Conservation (phyloP, 2,329 filamentous ascomycete genomes). For the Penicillium italicum region DNA sequence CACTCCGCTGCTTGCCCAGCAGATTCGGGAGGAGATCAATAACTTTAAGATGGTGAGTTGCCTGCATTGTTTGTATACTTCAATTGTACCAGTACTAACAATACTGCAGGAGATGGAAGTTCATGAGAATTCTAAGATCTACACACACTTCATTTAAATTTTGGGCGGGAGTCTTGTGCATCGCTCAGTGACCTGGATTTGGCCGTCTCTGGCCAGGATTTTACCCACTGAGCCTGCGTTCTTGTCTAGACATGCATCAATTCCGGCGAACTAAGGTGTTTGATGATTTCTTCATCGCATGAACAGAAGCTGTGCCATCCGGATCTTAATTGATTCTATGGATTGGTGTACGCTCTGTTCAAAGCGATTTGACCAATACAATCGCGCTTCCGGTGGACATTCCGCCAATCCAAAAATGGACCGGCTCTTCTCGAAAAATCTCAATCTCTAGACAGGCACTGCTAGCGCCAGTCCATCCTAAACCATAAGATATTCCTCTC, state of each 20-base stretch:
- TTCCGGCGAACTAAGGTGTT: slow-evolving; percentile 23
- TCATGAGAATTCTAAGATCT: slow-evolving; percentile 96
- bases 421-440: slow-evolving; percentile 14
- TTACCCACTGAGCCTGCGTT: slow-evolving; percentile 8
- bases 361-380: neutral
- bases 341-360: neutral
- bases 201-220: neutral
- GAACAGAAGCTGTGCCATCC: neutral
- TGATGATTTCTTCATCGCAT: slow-evolving; percentile 11
- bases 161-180: slow-evolving; percentile 27
- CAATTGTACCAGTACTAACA: slow-evolving; percentile 30
- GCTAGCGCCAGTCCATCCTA: neutral
- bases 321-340: neutral
- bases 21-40: slow-evolving; percentile 99
- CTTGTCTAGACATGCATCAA: slow-evolving; percentile 28
- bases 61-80: neutral
- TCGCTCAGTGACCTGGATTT: slow-evolving; percentile 13
- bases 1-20: slow-evolving; percentile 93
- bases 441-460: slow-evolving; percentile 3
- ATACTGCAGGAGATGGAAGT: slow-evolving; percentile 93
- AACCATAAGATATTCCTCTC: neutral
- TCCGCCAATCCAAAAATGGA: slow-evolving; percentile 13
- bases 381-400: slow-evolving; percentile 1
- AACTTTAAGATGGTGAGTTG: slow-evolving; percentile 93
- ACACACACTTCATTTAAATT: slow-evolving; percentile 97